Evolutionary conservation across 2,329 filamentous ascomycete species (phyloP).

Genomic region (Penicillium nordicum): DNA sequence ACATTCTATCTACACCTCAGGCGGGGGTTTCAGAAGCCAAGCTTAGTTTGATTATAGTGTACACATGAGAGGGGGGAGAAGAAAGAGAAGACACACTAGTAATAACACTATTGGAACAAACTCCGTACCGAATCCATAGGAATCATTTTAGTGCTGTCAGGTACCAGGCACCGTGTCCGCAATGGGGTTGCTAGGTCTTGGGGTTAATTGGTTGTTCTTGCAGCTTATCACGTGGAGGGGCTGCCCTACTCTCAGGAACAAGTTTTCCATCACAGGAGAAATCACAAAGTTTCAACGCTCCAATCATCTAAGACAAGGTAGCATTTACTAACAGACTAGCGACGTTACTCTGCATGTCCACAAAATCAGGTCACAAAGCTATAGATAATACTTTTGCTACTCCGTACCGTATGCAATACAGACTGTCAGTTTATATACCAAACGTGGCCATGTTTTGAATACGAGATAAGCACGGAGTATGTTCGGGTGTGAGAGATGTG

Average conservation of each 20-base stretch:
- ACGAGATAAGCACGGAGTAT: not conserved
- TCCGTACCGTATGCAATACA: not conserved
- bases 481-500: too few relatives aligned
- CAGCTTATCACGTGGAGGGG: not conserved
- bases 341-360: not conserved
- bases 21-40: not conserved
- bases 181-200: not conserved
- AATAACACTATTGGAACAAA: not conserved
- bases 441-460: not conserved
- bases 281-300: not conserved
- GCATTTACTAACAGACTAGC: not conserved
- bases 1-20: not conserved
- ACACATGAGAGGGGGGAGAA: not conserved
- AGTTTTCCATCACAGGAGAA: not conserved
- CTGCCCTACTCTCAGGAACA: conserved; percentile 4
- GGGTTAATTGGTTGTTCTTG: not conserved
- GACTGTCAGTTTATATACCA: too few relatives aligned
- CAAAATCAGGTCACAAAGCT: not conserved
- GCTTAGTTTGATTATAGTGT: not conserved
- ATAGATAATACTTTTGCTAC: not conserved
- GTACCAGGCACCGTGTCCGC: not conserved
- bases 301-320: conserved; percentile 1
- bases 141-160: not conserved
- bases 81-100: not conserved
- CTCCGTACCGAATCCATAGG: not conserved